These are phyloP conservation scores for Coemansia reversa DNA, from an alignment of 192 early-diverging fungal species.

Conservation along the genomic window DNA sequence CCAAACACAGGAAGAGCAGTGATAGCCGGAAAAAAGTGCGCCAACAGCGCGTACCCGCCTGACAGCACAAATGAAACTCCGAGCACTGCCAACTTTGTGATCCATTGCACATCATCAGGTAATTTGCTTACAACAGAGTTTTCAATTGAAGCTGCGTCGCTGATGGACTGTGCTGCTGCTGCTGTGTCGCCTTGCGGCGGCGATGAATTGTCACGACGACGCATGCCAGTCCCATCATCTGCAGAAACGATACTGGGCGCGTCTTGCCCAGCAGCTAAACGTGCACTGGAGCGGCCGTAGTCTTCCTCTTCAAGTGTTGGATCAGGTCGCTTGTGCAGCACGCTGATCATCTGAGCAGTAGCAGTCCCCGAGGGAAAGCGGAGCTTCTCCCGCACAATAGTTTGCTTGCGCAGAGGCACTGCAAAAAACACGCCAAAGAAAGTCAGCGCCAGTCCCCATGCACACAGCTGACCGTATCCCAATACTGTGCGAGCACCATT, in stretches of 20 bases:
- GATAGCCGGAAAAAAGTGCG: constrained; percentile 62
- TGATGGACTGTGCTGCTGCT: neutral
- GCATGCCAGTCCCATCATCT: neutral
- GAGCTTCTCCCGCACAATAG: constrained; percentile 78
- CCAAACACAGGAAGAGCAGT: constrained; percentile 60
- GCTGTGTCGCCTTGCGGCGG: neutral
- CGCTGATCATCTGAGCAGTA: constrained; percentile 79
- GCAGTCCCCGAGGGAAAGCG: constrained; percentile 85
- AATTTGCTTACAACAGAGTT: neutral
- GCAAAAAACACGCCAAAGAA: constrained; percentile 94
- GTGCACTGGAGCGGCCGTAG: neutral
- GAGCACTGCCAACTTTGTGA: constrained; percentile 58
- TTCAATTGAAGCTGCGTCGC: neutral
- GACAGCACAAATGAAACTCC: constrained; percentile 62
- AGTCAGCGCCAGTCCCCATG: constrained; percentile 75
- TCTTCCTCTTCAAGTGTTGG: constrained; percentile 41
- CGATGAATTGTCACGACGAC: neutral
- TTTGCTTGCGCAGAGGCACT: constrained; percentile 72
- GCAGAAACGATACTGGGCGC: neutral
- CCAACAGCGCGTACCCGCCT: constrained; percentile 62
- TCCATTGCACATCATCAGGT: constrained; percentile 60
- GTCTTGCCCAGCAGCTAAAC: neutral
- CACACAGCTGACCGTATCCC: constrained; percentile 58
- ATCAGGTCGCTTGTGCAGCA: constrained; percentile 64
- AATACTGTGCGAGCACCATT: constrained; percentile 56